phyloP scores from a whole-genome alignment of 805 yeast genomes.

The Teunomyces panamensis region DNA sequence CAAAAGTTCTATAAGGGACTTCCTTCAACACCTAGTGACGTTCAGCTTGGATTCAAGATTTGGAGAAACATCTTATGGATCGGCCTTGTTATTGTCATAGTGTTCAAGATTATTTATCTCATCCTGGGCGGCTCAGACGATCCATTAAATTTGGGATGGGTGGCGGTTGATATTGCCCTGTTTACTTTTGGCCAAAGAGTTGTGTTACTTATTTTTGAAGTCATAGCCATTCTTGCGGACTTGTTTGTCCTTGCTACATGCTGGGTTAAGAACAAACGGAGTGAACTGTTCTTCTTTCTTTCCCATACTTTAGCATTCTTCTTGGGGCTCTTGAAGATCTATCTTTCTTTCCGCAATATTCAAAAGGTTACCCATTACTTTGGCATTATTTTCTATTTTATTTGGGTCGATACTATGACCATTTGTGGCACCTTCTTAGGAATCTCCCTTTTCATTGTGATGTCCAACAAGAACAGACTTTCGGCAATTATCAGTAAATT shows the following conservation, averaged over 20 bases:
- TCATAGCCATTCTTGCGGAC: not conserved
- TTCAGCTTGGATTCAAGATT: not conserved
- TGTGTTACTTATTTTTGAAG: not conserved
- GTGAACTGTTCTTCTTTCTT: constrained; percentile 1
- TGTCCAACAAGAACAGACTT: not conserved
- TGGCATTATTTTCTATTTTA: constrained; percentile 1
- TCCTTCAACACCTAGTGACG: not conserved
- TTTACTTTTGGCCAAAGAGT: constrained; percentile 2
- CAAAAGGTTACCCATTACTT: not conserved
- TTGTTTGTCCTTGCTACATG: constrained; percentile 1
- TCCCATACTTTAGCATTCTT: not conserved
- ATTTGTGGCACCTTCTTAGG: not conserved
- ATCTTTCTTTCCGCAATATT: not conserved
- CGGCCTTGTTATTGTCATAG: not conserved
- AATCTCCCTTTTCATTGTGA: not conserved
- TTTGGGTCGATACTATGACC: constrained; percentile 1
- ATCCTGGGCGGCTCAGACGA: constrained; percentile 1
- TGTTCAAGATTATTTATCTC: not conserved
- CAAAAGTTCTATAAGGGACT: not conserved
- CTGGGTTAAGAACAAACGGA: constrained; percentile 2
- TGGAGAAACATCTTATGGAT: constrained; percentile 1
- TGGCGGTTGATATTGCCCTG: not conserved
- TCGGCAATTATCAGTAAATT: constrained; percentile 1
- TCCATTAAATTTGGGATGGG: constrained; percentile 1
- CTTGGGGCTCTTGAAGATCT: not conserved